A percentile compares a stretch with the other conserved stretches of the same genome.
Conservation (phyloP, 2,329 filamentous ascomycete species). For the Pyricularia sp. region DNA sequence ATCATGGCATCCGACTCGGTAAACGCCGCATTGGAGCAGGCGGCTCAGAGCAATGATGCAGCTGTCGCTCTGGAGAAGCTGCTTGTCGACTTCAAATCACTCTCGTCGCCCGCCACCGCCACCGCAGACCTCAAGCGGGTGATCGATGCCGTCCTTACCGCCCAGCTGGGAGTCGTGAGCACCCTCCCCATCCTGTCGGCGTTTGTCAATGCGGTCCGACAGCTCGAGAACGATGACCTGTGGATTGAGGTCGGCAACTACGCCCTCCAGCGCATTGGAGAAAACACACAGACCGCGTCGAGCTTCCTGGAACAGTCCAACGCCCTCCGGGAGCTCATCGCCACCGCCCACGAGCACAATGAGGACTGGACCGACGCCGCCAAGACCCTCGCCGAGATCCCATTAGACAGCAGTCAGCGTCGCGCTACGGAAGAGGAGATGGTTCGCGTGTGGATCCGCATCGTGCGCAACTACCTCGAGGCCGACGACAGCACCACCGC, state of each 20-base stretch:
- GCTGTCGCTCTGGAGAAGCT: constrained; percentile 13
- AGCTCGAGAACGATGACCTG: constrained; percentile 48
- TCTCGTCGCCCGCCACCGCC: constrained; percentile 11
- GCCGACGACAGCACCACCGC: constrained; percentile 83
- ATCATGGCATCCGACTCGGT: constrained; percentile 15
- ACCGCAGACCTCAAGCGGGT: constrained; percentile 15
- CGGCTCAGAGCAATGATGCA: constrained; percentile 8
- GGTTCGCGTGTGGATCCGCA: constrained; percentile 81
- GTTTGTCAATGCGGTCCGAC: constrained; percentile 39
- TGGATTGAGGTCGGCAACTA: constrained; percentile 69
- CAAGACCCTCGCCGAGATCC: constrained; percentile 69
- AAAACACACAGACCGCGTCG: constrained; percentile 41
- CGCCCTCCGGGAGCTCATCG: constrained; percentile 68
- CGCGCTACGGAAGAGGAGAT: constrained; percentile 75
- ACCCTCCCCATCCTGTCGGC: constrained; percentile 17
- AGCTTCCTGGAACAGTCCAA: constrained; percentile 82
- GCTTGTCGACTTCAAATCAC: constrained; percentile 13
- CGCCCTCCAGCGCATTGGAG: constrained; percentile 57
- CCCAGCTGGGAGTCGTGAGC: constrained; percentile 17
- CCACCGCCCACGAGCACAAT: constrained; percentile 70
- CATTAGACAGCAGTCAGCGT: constrained; percentile 81
- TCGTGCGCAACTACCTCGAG: constrained; percentile 89
- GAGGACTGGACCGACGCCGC: constrained; percentile 78
- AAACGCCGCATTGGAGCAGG: constrained; percentile 11
- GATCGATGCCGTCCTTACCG: constrained; percentile 13